These are phyloP conservation scores for Ceratobasidium papillatum DNA, from an alignment of 1,284 basidiomycete genomes.

Conservation along the genomic window DNA sequence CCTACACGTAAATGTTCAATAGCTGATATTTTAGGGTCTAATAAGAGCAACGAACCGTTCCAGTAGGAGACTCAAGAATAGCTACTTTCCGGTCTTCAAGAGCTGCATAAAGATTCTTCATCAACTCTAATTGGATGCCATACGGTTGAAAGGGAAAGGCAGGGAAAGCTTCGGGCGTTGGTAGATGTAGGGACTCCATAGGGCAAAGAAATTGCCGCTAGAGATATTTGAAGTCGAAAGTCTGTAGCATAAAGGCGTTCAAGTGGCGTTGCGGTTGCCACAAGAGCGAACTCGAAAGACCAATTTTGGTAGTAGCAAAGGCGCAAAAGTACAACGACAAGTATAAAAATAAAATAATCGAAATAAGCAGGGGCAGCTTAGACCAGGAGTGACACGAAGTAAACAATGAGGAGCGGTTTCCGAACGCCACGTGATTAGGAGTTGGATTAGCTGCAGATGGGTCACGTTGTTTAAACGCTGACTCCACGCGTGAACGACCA, in stretches of 20 bases:
- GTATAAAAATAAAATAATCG: not conserved
- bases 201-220: not conserved
- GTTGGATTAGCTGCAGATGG: not conserved
- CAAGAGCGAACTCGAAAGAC: no score
- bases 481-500: slow-evolving; percentile 9
- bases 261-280: no score
- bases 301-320: no score
- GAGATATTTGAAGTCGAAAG: not conserved
- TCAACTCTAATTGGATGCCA: slow-evolving; percentile 86
- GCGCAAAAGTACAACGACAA: not conserved
- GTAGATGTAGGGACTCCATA: slow-evolving; percentile 56
- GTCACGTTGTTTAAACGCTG: slow-evolving; percentile 25
- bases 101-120: slow-evolving; percentile 84
- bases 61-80: slow-evolving; percentile 64
- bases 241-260: no score
- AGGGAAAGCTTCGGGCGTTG: slow-evolving; percentile 71
- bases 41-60: slow-evolving; percentile 52
- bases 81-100: slow-evolving; percentile 81
- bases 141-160: slow-evolving; percentile 90
- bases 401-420: not conserved
- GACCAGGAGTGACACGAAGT: not conserved
- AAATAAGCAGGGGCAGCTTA: not conserved
- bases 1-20: slow-evolving; percentile 55
- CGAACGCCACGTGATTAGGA: not conserved
- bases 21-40: not conserved